These are phyloP conservation scores for Sporothrix luriei DNA, from an alignment of 2,329 filamentous ascomycete genomes.

Conservation along the genomic window DNA sequence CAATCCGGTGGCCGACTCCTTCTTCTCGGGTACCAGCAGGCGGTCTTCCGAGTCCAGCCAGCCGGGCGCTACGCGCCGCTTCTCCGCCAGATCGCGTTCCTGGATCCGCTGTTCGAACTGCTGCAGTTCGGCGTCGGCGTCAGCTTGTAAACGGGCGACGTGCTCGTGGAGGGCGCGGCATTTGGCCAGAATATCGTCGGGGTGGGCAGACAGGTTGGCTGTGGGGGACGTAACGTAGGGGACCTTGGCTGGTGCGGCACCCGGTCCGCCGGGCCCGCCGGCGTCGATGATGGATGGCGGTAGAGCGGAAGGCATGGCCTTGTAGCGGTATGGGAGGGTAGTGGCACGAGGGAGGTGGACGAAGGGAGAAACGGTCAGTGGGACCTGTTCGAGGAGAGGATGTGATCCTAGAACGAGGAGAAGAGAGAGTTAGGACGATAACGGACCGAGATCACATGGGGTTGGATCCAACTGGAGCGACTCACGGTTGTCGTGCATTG, in stretches of 20 bases:
- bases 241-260: slow-evolving; percentile 52
- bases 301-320: slow-evolving; percentile 81
- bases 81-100: slow-evolving; percentile 73
- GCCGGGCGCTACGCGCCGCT: slow-evolving; percentile 75
- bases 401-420: slow-evolving; percentile 65
- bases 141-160: slow-evolving; percentile 67
- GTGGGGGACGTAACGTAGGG: slow-evolving; percentile 77
- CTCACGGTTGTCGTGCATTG: slow-evolving; percentile 36
- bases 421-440: background rate
- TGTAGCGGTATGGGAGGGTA: slow-evolving; percentile 94
- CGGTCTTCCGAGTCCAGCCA: slow-evolving; percentile 76
- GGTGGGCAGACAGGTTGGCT: slow-evolving; percentile 81
- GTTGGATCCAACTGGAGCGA: background rate
- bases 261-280: slow-evolving; percentile 38
- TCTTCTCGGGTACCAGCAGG: slow-evolving; percentile 68
- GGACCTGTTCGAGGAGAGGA: slow-evolving; percentile 86
- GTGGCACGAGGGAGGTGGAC: slow-evolving; percentile 85
- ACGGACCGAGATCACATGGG: too few species aligned
- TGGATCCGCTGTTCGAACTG: slow-evolving; percentile 69
- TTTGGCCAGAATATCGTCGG: slow-evolving; percentile 79
- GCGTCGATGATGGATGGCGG: slow-evolving; percentile 65
- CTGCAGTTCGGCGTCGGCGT: slow-evolving; percentile 67
- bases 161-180: slow-evolving; percentile 79
- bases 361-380: slow-evolving; percentile 91
- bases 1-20: slow-evolving; percentile 39